phyloP scores from a whole-genome alignment of 129 eudicot species.

The Artemisia annua region DNA sequence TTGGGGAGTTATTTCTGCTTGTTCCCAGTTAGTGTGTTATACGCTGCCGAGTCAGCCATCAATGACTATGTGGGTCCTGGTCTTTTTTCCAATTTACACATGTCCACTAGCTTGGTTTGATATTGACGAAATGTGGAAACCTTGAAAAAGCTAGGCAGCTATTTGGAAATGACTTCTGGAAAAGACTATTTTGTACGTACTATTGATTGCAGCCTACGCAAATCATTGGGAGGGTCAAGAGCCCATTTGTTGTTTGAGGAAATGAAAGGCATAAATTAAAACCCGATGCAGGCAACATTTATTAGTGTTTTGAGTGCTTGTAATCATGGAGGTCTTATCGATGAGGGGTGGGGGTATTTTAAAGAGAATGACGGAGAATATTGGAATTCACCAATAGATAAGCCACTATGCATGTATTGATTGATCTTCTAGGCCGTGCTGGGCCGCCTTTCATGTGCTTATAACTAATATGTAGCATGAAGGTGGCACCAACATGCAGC shows the following conservation, averaged over 20 bases:
- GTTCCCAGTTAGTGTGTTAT: conserved; percentile 52
- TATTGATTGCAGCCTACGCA: conserved; percentile 54
- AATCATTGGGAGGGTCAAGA: conserved; percentile 51
- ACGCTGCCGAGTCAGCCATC: conserved; percentile 43
- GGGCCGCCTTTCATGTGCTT: conserved; percentile 42
- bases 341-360: conserved; percentile 48
- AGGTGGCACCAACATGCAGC: conserved; percentile 39
- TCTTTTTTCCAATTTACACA: conserved; percentile 34
- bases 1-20: conserved; percentile 49
- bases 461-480: conserved; percentile 37
- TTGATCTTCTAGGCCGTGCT: conserved; percentile 52
- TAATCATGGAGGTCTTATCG: conserved; percentile 50
- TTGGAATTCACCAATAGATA: conserved; percentile 35
- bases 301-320: conserved; percentile 51
- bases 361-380: conserved; percentile 42
- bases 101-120: conserved; percentile 50
- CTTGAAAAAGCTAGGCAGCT: conserved; percentile 43
- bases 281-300: conserved; percentile 48
- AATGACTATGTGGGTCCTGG: conserved; percentile 34
- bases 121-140: conserved; percentile 62
- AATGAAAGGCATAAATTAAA: conserved; percentile 32
- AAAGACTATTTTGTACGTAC: conserved; percentile 55
- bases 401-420: conserved; percentile 60
- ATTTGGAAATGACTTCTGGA: conserved; percentile 19
- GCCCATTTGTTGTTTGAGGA: conserved; percentile 41